These are phyloP conservation scores for Crepidotus variabilis DNA, from an alignment of 768 basidiomycete species.

Conservation along the genomic window DNA sequence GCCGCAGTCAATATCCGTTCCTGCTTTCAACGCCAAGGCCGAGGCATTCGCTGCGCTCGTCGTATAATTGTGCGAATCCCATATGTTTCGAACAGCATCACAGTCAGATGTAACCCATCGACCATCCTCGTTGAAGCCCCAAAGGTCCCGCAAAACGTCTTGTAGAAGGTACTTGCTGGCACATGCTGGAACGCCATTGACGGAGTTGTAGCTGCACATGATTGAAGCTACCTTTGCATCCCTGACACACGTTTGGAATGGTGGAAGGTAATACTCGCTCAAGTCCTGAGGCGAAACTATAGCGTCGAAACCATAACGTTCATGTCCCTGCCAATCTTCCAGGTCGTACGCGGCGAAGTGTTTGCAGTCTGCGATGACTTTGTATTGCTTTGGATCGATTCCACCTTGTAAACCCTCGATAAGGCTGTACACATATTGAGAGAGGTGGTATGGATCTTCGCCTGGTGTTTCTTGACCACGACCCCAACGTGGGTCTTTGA, in stretches of 20 bases:
- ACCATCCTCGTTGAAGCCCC: conserved; percentile 45
- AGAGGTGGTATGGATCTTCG: conserved; percentile 52
- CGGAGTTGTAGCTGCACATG: conserved; percentile 63
- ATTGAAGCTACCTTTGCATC: conserved; percentile 58
- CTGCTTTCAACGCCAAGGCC: conserved; percentile 47
- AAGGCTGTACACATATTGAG: conserved; percentile 51
- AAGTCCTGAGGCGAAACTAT: conserved; percentile 52
- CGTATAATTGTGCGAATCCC: conserved; percentile 45
- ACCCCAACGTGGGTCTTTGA: conserved; percentile 64
- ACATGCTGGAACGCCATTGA: conserved; percentile 57
- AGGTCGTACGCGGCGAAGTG: conserved; percentile 59
- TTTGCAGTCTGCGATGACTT: conserved; percentile 56
- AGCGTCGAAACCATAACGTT: conserved; percentile 49
- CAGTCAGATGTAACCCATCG: conserved; percentile 58
- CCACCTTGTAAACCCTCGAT: conserved; percentile 57
- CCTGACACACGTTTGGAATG: conserved; percentile 58
- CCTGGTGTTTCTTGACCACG: conserved; percentile 61
- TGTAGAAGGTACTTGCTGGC: conserved; percentile 52
- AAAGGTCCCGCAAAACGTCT: conserved; percentile 44
- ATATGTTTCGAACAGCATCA: conserved; percentile 50
- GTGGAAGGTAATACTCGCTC: conserved; percentile 50
- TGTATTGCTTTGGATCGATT: conserved; percentile 46
- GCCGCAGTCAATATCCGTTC: conserved; percentile 56
- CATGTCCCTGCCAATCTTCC: conserved; percentile 51
- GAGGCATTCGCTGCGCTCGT: conserved; percentile 41